These are phyloP conservation scores for Monosporascus cannonballus DNA, from an alignment of 2,329 filamentous ascomycete species.

Conservation along the genomic window DNA sequence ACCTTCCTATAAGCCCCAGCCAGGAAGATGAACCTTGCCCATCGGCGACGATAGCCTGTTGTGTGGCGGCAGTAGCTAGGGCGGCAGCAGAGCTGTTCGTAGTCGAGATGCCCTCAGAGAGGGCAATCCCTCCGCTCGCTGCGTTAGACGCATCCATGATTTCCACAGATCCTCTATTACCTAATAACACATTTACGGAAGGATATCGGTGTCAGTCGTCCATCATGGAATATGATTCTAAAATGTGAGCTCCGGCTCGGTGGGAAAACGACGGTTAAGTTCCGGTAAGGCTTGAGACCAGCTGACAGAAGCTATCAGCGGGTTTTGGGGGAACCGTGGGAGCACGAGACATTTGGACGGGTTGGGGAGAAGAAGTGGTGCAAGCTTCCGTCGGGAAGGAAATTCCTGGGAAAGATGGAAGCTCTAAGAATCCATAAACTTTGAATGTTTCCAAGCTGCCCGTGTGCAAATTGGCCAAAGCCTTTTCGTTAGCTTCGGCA, in stretches of 20 bases:
- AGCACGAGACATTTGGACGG: conserved; percentile 12
- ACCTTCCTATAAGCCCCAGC: conserved; percentile 50
- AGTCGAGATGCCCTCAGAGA: conserved; percentile 19
- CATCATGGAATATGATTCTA: not conserved
- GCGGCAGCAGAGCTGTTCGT: conserved; percentile 18
- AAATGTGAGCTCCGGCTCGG: not conserved
- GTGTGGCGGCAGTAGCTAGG: conserved; percentile 15
- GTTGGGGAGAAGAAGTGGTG: conserved; percentile 1
- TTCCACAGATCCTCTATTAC: not conserved
- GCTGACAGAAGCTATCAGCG: not conserved
- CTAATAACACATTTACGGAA: not conserved
- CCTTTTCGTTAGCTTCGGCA: not conserved
- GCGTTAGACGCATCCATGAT: conserved; percentile 8
- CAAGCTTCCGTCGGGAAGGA: conserved; percentile 2
- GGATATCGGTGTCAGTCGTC: not conserved
- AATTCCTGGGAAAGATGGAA: conserved; percentile 2
- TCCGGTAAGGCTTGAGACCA: not conserved
- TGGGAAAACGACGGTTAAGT: not conserved
- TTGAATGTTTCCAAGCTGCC: not conserved
- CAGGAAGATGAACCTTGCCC: conserved; percentile 37
- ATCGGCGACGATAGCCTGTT: conserved; percentile 17
- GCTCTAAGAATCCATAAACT: not conserved
- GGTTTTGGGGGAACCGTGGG: conserved; percentile 7
- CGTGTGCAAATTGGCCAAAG: conserved; percentile 2
- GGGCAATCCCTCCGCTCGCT: conserved; percentile 8